Evolutionary conservation across 768 basidiomycete genomes (phyloP), one percentile per base, ranked within the genome.

Genomic region (Boletellus ananiceps): DNA sequence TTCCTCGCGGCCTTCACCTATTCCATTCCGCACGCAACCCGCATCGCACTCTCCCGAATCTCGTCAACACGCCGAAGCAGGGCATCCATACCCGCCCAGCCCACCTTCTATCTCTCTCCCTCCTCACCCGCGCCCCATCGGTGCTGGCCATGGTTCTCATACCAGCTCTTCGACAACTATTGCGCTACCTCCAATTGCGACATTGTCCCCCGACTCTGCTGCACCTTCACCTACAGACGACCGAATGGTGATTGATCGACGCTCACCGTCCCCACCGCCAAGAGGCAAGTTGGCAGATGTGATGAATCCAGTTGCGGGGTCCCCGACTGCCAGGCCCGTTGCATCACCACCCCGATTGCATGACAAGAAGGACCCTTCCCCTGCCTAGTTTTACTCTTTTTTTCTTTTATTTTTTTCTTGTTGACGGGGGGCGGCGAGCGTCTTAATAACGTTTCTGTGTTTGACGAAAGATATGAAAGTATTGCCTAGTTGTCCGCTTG

Each of bases 111-210:
- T 86, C 12, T 76, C 79, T 7, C 74, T 89, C 29, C 87, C 87
- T 36, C 84, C 85, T 21, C 87, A 87, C 61, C 86, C 87, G 39
- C 77, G 83, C 21, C 86, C 86, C 11, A 75, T 86, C 43, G 86
- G 86, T 14, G 60, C 69, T 1, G 77, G 80, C 0, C 68, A 79
- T 44, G 66, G 72, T 18, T 67, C 69, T 5, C 73, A 78, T 56
- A 38, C 64, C 44, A 63, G 57, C 34, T 44, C 63, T 8, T 70
- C 73, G 6, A 61, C 57, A 16, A 55, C 73, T 16, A 78, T 85
- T 38, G 74, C 82, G 1, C 72, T 88, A 1, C 86, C 86, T 41
- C 84, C 84, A 0, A 87, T 88, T 52, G 76, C 82, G 19, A 85
- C 84, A 7, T 67, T 88, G 19, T 81, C 84, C 7, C 82, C 84